Evolutionary conservation across 305 asterid species (phyloP).

Genomic region (Fraxinus paxiana): DNA sequence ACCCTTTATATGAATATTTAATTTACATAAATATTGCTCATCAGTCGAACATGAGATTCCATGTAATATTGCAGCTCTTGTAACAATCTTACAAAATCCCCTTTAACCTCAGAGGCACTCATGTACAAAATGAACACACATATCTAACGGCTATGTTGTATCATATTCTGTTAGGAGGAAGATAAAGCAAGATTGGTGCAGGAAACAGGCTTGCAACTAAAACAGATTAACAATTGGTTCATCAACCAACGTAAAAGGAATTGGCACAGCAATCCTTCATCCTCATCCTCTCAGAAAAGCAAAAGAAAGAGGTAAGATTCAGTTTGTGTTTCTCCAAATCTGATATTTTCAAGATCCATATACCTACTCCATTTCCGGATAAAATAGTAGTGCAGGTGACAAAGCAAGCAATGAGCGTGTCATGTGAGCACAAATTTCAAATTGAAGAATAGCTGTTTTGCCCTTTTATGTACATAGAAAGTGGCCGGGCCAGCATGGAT

Average conservation of each 20-base stretch:
- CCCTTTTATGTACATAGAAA: constrained; percentile 8
- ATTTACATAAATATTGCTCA: not conserved
- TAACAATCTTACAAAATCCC: not conserved
- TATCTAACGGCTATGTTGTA: not conserved
- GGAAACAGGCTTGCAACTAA: constrained; percentile 88
- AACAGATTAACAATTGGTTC: constrained; percentile 89
- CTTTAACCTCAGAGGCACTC: not conserved
- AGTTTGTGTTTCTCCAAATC: not conserved
- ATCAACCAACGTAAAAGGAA: constrained; percentile 92
- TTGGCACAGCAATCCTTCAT: constrained; percentile 84
- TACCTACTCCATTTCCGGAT: constrained; percentile 20
- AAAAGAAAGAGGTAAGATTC: constrained; percentile 70
- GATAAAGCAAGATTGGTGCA: constrained; percentile 86
- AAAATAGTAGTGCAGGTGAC: constrained; percentile 58
- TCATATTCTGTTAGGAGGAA: constrained; percentile 58
- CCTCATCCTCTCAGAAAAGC: constrained; percentile 73
- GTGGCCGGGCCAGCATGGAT: constrained; percentile 4
- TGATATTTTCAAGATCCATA: not conserved
- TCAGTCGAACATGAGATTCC: not conserved
- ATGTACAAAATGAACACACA: not conserved
- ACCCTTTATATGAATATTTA: not conserved
- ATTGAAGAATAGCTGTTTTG: constrained; percentile 11
- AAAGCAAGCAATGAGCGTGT: constrained; percentile 32
- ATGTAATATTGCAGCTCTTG: not conserved
- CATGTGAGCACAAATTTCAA: constrained; percentile 20